Base-by-base conservation (phyloP, 2,329 filamentous ascomycete genomes). In the Nemania sp. region DNA sequence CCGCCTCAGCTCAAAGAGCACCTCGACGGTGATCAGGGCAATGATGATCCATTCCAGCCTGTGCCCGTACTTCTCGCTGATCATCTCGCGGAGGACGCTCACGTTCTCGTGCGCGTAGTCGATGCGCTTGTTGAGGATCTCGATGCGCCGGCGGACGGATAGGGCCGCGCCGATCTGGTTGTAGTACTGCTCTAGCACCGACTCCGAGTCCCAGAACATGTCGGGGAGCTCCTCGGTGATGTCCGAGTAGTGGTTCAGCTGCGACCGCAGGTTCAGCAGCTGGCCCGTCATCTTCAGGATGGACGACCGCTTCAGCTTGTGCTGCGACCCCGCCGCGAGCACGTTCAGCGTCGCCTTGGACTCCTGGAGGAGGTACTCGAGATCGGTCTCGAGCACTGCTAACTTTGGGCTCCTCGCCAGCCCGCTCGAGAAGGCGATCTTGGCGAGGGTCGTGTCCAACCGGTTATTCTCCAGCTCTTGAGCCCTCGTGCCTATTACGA, bases 21-120 rank as follows among this genome's bases (percentile, higher is more conserved):
- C 93, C 77, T 99, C 95, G 35, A 98, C 90, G 1, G 91, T 87
- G 72, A 99, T 99, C 56, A 99, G 83, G 2, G 91, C 81, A 69
- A 99, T 98, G 73, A 99, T 98, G 69, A 96, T 96, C 90, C 91
- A 94, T 78, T 98, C 95, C 11, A 99, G 81, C 57, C 91, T 83
- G 32, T 93, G 86, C 15, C 91, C 90, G 72, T 98, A 92, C 74
- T 91, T 92, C 80, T 98, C 93, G 72, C 90, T 96, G 57, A 96
- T 82, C 73, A 93, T 88, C 75, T 97, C 92, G 59, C 95, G 83
- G 63, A 98, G 78, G 15, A 98, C 93, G 54, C 83, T 91, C 6
- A 95, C 92, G 74, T 97, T 97, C 75, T 98, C 94, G 71, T 95
- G 91, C 1, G 94, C 95, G 74, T 99, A 98, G 72, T 97, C 94